A percentile compares a stretch with the other conserved stretches of the same genome.
phyloP scores from a whole-genome alignment of 257 asterid genomes.

The Misopates orontium region DNA sequence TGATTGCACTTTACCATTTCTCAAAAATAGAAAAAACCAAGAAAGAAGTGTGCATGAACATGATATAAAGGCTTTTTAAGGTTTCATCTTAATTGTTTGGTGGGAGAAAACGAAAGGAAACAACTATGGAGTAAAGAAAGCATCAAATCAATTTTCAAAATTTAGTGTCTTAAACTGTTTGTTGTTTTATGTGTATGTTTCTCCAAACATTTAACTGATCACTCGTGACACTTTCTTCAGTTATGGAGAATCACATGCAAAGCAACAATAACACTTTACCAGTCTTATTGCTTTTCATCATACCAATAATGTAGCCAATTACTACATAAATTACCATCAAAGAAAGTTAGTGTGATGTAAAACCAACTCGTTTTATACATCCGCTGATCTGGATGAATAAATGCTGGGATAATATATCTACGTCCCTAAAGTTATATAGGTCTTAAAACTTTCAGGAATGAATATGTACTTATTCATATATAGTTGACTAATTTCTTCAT shows the following conservation, averaged over 20 bases:
- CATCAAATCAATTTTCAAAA: slow-evolving; percentile 17
- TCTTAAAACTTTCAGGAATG: no score
- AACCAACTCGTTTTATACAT: no score
- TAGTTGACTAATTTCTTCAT: no score
- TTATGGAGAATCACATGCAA: slow-evolving; percentile 30
- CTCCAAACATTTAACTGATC: slow-evolving; percentile 19
- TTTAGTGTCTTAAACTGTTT: slow-evolving; percentile 17
- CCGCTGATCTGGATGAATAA: no score
- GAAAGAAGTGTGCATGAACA: neutral
- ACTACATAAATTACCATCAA: neutral
- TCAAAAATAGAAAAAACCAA: neutral
- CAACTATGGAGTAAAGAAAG: slow-evolving; percentile 14
- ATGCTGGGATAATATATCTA: no score
- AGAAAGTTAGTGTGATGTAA: no score
- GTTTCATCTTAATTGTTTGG: slow-evolving; percentile 25
- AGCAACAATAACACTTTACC: slow-evolving; percentile 65
- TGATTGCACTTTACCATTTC: neutral
- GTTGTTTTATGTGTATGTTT: slow-evolving; percentile 27
- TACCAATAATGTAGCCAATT: slow-evolving; percentile 17
- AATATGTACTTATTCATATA: no score
- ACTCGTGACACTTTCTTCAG: slow-evolving; percentile 38
- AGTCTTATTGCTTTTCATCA: slow-evolving; percentile 25
- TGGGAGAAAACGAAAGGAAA: slow-evolving; percentile 56
- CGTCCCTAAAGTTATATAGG: no score
- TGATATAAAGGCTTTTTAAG: neutral